phyloP scores from a whole-genome alignment of 1,284 basidiomycete species.

The Fistulina hepatica region DNA sequence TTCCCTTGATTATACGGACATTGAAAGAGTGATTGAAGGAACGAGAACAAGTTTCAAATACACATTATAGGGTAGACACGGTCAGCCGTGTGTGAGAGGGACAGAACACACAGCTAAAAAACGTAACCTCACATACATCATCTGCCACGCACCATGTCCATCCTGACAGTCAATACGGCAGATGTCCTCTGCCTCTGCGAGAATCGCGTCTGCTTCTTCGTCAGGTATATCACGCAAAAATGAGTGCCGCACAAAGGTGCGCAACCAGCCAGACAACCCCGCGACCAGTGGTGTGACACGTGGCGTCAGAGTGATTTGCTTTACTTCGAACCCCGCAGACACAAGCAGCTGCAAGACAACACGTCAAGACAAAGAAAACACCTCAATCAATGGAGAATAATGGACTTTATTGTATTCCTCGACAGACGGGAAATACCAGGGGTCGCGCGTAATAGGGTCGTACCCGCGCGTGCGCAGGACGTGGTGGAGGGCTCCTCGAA shows the following conservation, averaged over 20 bases:
- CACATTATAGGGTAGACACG: no score
- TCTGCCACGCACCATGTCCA: constrained; percentile 46
- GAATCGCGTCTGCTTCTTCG: constrained; percentile 44
- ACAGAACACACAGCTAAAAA: constrained; percentile 38
- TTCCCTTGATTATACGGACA: no score
- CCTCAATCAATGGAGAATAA: not conserved
- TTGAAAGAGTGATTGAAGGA: no score
- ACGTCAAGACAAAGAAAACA: constrained; percentile 7
- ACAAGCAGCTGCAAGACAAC: constrained; percentile 39
- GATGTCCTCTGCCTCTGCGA: constrained; percentile 53
- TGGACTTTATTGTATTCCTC: constrained; percentile 51
- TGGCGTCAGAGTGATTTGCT: constrained; percentile 50
- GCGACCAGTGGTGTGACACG: constrained; percentile 57
- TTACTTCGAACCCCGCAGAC: constrained; percentile 42
- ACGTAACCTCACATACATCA: constrained; percentile 65
- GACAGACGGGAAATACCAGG: constrained; percentile 76
- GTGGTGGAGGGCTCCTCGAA: constrained; percentile 49
- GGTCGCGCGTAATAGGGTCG: constrained; percentile 52
- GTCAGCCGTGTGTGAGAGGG: no score
- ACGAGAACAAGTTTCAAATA: no score
- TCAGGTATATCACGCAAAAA: constrained; percentile 44
- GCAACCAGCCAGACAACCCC: constrained; percentile 59
- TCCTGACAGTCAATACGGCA: constrained; percentile 53
- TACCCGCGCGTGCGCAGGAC: constrained; percentile 44
- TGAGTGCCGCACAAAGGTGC: constrained; percentile 50